Base-by-base conservation (phyloP, 2,329 filamentous ascomycete species). In the Neurospora crassa region DNA sequence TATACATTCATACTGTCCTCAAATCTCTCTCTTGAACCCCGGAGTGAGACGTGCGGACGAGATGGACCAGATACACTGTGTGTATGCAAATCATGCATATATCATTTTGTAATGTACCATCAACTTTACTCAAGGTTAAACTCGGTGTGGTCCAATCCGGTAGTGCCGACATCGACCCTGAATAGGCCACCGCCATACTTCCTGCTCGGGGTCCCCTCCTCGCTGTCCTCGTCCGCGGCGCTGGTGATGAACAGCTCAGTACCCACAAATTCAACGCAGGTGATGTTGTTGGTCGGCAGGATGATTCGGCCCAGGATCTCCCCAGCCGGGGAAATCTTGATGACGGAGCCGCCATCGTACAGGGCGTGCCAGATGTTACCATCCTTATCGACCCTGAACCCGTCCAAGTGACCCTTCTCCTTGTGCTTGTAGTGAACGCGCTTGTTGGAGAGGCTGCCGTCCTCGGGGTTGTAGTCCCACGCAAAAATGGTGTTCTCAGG, bases 341-440 rank as follows among this genome's bases (percentile, higher is more conserved):
- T 82, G 34, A 97, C 92, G 72, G 89, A 87, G 72, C 87, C 84
- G 73, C 91, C 92, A 70, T 93, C 93, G 78, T 93, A 96, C n/a
- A 96, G 85, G 8, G 93, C 92, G 73, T 92, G 90, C 94, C 95
- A 97, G 77, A 97, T 85, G 82, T 91, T 91, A n/a, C 93, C 94
- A 70, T 96, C 89, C 63, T 86, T 87, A 78, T 97, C 94, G 77
- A 96, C 87, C 73, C 91, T 90, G 81, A 95, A 94, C 2, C 94
- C 94, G 80, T 97, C 94, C 0, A 93, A 93, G 73, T 89, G 88
- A 68, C 90, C 90, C 37, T 86, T 80, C 1, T 87, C 87, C 4
- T 87, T 84, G 78, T 94, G 89, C 71, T 86, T 83, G 82, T 94
- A 95, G 81, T 94, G 93, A 45, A 90, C 83, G 70, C 91, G 88